Base-by-base conservation (phyloP, 306 rosid genomes). In the Cucurbita pepo region DNA sequence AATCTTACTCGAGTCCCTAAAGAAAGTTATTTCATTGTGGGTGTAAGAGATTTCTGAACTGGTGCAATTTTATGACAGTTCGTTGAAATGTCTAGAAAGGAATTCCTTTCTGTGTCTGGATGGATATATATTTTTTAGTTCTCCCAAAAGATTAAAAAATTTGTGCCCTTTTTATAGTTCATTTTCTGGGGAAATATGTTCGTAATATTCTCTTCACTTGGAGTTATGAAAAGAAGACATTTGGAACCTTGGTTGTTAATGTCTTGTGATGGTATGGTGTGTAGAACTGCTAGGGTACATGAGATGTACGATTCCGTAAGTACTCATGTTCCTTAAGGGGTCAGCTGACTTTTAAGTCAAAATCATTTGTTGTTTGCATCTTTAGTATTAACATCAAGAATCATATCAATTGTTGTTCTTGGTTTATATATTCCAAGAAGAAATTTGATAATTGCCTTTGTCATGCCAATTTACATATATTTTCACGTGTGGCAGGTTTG, bases 401-500 rank as follows among this genome's bases (percentile, higher is more conserved):
- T 38, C 21, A 7, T 15, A 14, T 62, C 19, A 6, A 38, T 38
- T 16, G 7, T 16, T 51, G 7, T 50, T 69, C 16, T 69, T 53
- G 59, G 45, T 50, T 50, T 69, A 41, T 43, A 21, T 54, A 44
- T 34, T 62, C 7, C 14, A 21, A 9, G 53, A 40, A 66, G 54
- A 58, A 57, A 10, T 22, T 58, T 22, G 34, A 9, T 58, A 14
- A 57, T 36, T 75, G 19, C 47, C 21, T 7, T 70, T 25, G 48
- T 67, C 61, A 10, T 36, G 10, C 3, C 43, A 73, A 44, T 22
- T 54, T 55, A 57, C 30, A 18, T 41, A 0, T 73, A 22, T 44
- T 43, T 73, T 38, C 56, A 43, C 80, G 53, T 77, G 38, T 77
- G 81, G 79, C 91, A 95, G 99, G 99, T 95, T 52, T 95, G 99